These are phyloP conservation scores for Thalassiosira mediterranea DNA, from an alignment of 352 stramenopile species.

Conservation along the genomic window DNA sequence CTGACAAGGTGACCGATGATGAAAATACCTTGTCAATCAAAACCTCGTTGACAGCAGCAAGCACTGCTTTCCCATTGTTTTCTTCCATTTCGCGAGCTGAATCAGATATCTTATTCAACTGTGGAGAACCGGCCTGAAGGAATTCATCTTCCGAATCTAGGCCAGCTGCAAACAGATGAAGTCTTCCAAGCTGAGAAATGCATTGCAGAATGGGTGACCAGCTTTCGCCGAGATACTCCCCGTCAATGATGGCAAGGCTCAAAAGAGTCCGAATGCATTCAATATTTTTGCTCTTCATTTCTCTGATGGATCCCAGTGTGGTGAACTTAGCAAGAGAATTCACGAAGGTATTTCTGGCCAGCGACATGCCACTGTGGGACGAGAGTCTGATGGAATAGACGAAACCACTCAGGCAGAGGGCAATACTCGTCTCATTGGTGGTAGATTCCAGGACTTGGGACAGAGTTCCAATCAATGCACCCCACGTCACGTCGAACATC, in stretches of 20 bases:
- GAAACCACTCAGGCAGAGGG: conserved; percentile 94
- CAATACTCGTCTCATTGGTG: conserved; percentile 91
- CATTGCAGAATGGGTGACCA: conserved; percentile 95
- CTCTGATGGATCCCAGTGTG: conserved; percentile 91
- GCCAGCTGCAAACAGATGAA: conserved; percentile 94
- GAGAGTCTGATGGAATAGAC: conserved; percentile 93
- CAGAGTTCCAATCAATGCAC: conserved; percentile 93
- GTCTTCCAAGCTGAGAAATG: conserved; percentile 96
- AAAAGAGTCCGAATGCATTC: conserved; percentile 96
- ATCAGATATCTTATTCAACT: conserved; percentile 59
- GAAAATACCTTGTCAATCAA: conserved; percentile 86
- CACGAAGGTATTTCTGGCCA: conserved; percentile 94
- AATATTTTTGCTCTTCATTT: conserved; percentile 97
- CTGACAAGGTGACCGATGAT: conserved; percentile 79
- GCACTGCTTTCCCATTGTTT: conserved; percentile 77
- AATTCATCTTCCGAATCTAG: conserved; percentile 88
- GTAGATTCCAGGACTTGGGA: conserved; percentile 96
- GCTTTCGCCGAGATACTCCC: conserved; percentile 95
- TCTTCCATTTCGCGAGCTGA: conserved; percentile 72
- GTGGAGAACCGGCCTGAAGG: conserved; percentile 65
- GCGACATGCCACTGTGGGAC: conserved; percentile 88
- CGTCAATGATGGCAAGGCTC: conserved; percentile 95
- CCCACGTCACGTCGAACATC: conserved; percentile 99
- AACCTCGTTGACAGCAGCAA: conserved; percentile 81
- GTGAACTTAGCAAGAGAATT: conserved; percentile 96